Conservation (phyloP, 2,329 filamentous ascomycete genomes). For the Fusarium sp. region DNA sequence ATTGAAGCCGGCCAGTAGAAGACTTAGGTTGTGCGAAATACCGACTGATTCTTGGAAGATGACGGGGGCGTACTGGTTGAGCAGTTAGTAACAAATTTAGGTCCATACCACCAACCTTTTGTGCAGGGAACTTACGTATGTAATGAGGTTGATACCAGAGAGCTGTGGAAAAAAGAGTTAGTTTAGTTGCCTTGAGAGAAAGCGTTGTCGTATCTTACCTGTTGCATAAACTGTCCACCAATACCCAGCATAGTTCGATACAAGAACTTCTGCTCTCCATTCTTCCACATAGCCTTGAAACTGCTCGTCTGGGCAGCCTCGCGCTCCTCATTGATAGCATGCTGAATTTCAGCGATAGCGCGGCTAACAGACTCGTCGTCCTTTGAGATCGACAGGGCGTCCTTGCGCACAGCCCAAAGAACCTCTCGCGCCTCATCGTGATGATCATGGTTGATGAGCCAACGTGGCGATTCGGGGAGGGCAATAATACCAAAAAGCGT, state of each 20-base stretch:
- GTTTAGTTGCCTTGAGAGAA: too few relatives aligned
- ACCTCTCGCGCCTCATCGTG: conserved; percentile 60
- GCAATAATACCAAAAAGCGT: conserved; percentile 53
- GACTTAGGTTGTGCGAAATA: conserved; percentile 60
- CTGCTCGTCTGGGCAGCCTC: conserved; percentile 53
- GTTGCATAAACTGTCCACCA: conserved; percentile 63
- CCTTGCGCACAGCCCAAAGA: conserved; percentile 51
- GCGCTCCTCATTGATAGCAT: conserved; percentile 58
- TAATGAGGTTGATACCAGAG: conserved; percentile 55
- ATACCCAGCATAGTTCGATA: conserved; percentile 59
- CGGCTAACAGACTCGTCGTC: conserved; percentile 48
- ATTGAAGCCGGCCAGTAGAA: conserved; percentile 68
- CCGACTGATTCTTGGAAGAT: conserved; percentile 63
- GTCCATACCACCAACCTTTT: conserved; percentile 5
- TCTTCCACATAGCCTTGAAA: conserved; percentile 57
- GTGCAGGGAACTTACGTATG: conserved; percentile 39
- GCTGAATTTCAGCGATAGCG: conserved; percentile 56
- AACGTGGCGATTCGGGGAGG: conserved; percentile 62
- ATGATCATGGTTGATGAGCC: conserved; percentile 57
- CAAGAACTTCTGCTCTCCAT: conserved; percentile 59
- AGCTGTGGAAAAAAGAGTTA: conserved; percentile 19
- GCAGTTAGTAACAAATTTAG: conserved; percentile 2
- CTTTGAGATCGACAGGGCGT: conserved; percentile 47
- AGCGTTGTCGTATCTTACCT: conserved; percentile 20
- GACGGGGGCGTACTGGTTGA: conserved; percentile 54